Evolutionary conservation across 2,329 filamentous ascomycete species (phyloP).

Genomic region (Xylariaceae sp.): DNA sequence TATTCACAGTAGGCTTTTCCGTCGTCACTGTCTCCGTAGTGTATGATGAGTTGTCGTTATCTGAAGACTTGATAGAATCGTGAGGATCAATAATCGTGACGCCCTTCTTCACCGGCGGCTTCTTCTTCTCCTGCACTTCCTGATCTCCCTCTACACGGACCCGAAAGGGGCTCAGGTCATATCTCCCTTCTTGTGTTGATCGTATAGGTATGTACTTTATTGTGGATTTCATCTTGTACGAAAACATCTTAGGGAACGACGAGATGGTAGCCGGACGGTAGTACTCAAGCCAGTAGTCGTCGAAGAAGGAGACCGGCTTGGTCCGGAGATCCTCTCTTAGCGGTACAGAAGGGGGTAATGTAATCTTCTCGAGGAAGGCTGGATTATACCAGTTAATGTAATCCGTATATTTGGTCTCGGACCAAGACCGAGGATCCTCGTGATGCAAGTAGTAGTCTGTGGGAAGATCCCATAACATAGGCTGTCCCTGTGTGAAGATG

Average conservation of each 20-base stretch:
- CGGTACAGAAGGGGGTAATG: slow-evolving; percentile 46
- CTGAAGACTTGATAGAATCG: slow-evolving; percentile 33
- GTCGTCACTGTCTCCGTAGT: slow-evolving; percentile 32
- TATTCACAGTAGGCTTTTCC: slow-evolving; percentile 37
- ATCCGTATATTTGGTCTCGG: slow-evolving; percentile 54
- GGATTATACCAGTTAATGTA: slow-evolving; percentile 91
- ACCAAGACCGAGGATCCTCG: slow-evolving; percentile 70
- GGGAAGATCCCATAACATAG: slow-evolving; percentile 92
- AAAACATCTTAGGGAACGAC: slow-evolving; percentile 86
- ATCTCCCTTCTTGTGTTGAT: slow-evolving; percentile 64
- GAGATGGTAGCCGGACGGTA: slow-evolving; percentile 85
- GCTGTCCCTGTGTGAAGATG: slow-evolving; percentile 77
- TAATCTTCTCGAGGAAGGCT: slow-evolving; percentile 59
- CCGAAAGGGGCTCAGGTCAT: slow-evolving; percentile 83
- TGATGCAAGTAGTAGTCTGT: slow-evolving; percentile 98
- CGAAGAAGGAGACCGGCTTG: slow-evolving; percentile 58
- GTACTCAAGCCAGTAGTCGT: slow-evolving; percentile 97
- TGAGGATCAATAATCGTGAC: slow-evolving; percentile 64
- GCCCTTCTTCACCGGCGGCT: slow-evolving; percentile 52
- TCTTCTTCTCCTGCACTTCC: slow-evolving; percentile 56
- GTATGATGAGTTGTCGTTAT: slow-evolving; percentile 39
- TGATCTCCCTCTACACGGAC: slow-evolving; percentile 62
- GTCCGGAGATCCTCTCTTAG: slow-evolving; percentile 35
- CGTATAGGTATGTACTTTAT: slow-evolving; percentile 76
- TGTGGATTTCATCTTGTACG: slow-evolving; percentile 86